phyloP scores from a whole-genome alignment of 2,329 filamentous ascomycete species.

The Pseudogymnoascus sp. region DNA sequence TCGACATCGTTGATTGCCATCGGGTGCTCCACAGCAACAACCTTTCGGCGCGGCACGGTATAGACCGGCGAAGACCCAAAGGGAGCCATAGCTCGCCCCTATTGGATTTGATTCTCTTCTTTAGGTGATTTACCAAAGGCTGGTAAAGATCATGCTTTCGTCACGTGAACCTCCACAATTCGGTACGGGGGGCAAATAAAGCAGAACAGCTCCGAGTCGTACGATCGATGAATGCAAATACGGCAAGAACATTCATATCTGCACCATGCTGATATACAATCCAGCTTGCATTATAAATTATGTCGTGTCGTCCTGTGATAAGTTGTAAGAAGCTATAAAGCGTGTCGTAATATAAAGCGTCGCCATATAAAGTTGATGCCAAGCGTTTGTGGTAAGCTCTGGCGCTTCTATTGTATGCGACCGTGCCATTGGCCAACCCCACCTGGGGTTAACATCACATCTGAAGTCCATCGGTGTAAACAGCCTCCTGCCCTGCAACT shows the following conservation, averaged over 20 bases:
- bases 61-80: slow-evolving; percentile 35
- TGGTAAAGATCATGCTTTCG: neutral
- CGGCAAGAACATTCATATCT: neutral
- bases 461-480: slow-evolving; percentile 7
- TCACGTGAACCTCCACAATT: slow-evolving; percentile 2
- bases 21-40: slow-evolving; percentile 60
- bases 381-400: slow-evolving; percentile 6
- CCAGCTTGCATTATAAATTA: neutral
- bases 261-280: neutral
- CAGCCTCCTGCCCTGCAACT: neutral
- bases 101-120: neutral
- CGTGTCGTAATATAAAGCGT: slow-evolving; percentile 3
- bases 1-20: slow-evolving; percentile 57
- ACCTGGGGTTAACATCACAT: slow-evolving; percentile 8
- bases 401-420: slow-evolving; percentile 1
- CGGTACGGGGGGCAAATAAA: neutral
- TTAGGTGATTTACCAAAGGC: neutral
- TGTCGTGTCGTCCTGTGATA: slow-evolving; percentile 3
- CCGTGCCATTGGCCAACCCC: slow-evolving; percentile 6
- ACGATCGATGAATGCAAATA: neutral
- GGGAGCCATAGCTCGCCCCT: neutral
- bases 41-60: slow-evolving; percentile 40
- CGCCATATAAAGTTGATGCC: neutral
- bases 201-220: neutral
- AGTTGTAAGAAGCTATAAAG: neutral